Evolutionary conservation across 495 filamentous ascomycete genomes (phyloP).

Genomic region (Annulohypoxylon maeteangense): DNA sequence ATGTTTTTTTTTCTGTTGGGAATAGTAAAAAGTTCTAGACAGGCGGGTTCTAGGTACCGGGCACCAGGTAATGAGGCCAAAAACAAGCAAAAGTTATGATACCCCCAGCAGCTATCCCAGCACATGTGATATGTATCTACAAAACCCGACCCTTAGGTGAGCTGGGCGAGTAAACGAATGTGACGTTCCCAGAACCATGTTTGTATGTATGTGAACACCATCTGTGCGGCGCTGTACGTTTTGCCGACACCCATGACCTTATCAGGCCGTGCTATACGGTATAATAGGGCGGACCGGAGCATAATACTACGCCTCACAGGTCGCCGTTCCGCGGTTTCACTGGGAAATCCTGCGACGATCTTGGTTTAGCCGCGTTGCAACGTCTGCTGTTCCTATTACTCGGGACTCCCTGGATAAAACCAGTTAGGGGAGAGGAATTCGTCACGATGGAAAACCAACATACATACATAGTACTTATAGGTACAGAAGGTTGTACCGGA

Average conservation of each 20-base stretch:
- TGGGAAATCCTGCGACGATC: slow-evolving; percentile 13
- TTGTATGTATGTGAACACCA: slow-evolving; percentile 6
- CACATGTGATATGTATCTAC: background rate
- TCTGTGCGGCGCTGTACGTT: slow-evolving; percentile 18
- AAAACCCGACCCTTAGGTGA: slow-evolving; percentile 8
- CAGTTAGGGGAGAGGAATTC: background rate
- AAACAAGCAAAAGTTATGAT: slow-evolving; percentile 9
- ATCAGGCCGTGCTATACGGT: background rate
- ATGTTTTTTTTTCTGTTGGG: background rate
- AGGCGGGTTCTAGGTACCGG: background rate
- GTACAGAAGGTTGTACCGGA: background rate
- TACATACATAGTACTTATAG: background rate
- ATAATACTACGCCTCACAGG: slow-evolving; percentile 18
- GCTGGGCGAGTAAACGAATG: slow-evolving; percentile 16
- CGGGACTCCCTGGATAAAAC: background rate
- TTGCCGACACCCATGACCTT: slow-evolving; percentile 15
- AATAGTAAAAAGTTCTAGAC: background rate
- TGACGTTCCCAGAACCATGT: background rate
- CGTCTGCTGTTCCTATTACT: background rate
- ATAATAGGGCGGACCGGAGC: slow-evolving; percentile 1
- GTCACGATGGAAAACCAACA: background rate
- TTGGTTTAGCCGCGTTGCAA: slow-evolving; percentile 17
- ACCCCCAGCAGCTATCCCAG: slow-evolving; percentile 13
- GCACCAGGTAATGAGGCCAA: background rate
- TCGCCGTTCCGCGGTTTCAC: slow-evolving; percentile 8